Evolutionary conservation across 371 early-diverging fungal species (phyloP).

Genomic region (Rhizopus microsporus): DNA sequence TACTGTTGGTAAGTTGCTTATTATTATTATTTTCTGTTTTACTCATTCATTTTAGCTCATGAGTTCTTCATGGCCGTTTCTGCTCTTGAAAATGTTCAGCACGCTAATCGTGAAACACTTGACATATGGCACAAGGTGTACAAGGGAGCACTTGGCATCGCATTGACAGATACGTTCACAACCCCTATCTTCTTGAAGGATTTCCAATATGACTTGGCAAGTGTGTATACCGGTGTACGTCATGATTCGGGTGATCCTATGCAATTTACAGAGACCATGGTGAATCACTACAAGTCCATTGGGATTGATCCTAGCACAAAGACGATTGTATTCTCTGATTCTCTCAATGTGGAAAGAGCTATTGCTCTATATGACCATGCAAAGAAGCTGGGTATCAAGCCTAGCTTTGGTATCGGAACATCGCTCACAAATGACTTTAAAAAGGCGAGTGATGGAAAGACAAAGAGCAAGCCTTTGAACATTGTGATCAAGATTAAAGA

Average conservation of each 20-base stretch:
- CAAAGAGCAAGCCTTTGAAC: slow-evolving; percentile 63
- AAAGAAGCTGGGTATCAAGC: slow-evolving; percentile 49
- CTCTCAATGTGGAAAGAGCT: slow-evolving; percentile 56
- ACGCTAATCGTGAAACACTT: slow-evolving; percentile 65
- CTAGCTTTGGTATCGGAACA: slow-evolving; percentile 80
- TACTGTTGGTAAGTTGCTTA: slow-evolving; percentile 58
- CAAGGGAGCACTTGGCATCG: slow-evolving; percentile 60
- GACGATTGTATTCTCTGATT: slow-evolving; percentile 74
- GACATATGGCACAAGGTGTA: slow-evolving; percentile 65
- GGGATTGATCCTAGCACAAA: slow-evolving; percentile 65
- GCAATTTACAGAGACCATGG: slow-evolving; percentile 55
- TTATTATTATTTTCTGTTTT: background rate
- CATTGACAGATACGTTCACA: slow-evolving; percentile 78
- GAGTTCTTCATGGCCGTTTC: slow-evolving; percentile 83
- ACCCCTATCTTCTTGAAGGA: slow-evolving; percentile 65
- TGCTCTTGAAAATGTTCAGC: slow-evolving; percentile 62
- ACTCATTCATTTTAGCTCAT: slow-evolving; percentile 46
- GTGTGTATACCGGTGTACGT: slow-evolving; percentile 61
- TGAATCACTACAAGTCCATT: slow-evolving; percentile 56
- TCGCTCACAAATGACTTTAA: slow-evolving; percentile 74
- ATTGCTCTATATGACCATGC: slow-evolving; percentile 54
- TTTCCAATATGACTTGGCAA: slow-evolving; percentile 58
- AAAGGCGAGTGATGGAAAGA: slow-evolving; percentile 26
- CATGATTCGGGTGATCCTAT: slow-evolving; percentile 77
- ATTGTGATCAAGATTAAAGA: slow-evolving; percentile 76